These are phyloP conservation scores for Penicillium nordicum DNA, from an alignment of 2,329 filamentous ascomycete species.

Conservation along the genomic window DNA sequence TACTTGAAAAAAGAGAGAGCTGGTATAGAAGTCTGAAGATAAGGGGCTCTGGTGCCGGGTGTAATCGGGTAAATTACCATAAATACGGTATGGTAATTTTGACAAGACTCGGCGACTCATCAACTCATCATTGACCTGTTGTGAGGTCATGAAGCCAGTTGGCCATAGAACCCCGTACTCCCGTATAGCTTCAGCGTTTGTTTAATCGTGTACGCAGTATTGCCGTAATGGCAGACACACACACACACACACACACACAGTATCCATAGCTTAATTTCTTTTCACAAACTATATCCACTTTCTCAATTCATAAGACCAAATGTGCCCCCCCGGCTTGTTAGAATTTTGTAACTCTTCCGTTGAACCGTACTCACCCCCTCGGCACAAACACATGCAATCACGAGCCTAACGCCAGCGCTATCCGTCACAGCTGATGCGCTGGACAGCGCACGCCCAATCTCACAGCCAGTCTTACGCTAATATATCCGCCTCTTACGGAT, in stretches of 20 bases:
- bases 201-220: not conserved
- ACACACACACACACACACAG: not conserved
- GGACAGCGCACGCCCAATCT: not conserved
- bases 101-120: not conserved
- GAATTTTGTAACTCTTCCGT: not conserved
- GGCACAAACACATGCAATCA: constrained; percentile 5
- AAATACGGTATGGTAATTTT: constrained; percentile 2
- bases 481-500: not conserved
- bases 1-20: too few species aligned
- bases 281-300: not conserved
- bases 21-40: not conserved
- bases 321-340: not conserved
- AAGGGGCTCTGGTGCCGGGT: constrained; percentile 1
- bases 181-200: not conserved
- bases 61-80: constrained; percentile 8
- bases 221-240: not conserved
- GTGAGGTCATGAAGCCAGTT: constrained; percentile 8
- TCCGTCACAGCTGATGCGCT: not conserved
- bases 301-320: not conserved
- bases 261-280: constrained; percentile 5
- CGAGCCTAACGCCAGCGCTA: not conserved
- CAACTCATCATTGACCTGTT: constrained; percentile 6
- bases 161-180: not conserved
- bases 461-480: not conserved
- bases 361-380: not conserved